These are phyloP conservation scores for Neopestalotiopsis rosae DNA, from an alignment of 2,329 filamentous ascomycete species.

Conservation along the genomic window DNA sequence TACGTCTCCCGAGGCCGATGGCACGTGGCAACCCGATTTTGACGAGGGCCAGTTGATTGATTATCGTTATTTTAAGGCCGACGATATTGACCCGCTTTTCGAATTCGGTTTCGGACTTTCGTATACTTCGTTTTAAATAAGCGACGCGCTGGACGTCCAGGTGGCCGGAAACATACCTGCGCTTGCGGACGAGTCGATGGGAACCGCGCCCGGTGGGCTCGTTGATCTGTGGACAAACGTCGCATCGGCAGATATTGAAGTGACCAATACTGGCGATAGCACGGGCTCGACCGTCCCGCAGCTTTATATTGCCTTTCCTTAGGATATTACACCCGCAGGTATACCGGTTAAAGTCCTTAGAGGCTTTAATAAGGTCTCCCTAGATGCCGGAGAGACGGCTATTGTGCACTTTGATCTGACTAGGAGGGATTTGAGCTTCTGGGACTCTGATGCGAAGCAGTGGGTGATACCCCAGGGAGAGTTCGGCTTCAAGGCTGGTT, in stretches of 20 bases:
- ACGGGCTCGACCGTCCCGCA: conserved; percentile 57
- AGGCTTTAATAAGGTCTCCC: conserved; percentile 55
- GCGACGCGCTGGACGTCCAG: conserved; percentile 23
- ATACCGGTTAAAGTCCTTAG: not conserved
- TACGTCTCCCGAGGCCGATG: conserved; percentile 50
- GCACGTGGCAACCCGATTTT: conserved; percentile 35
- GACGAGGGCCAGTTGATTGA: conserved; percentile 38
- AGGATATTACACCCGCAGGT: not conserved
- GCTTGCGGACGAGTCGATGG: conserved; percentile 29
- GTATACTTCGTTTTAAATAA: conserved; percentile 54
- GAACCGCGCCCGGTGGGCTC: conserved; percentile 54
- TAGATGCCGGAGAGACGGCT: conserved; percentile 46
- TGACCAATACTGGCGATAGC: conserved; percentile 57
- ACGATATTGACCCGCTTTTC: conserved; percentile 34
- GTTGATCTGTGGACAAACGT: conserved; percentile 57
- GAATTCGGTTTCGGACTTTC: conserved; percentile 48
- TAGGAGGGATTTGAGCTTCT: conserved; percentile 54
- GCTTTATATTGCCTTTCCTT: conserved; percentile 45
- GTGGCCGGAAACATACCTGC: not conserved
- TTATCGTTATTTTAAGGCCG: conserved; percentile 39
- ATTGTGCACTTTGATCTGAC: conserved; percentile 50
- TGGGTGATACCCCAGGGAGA: conserved; percentile 34
- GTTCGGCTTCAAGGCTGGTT: not conserved
- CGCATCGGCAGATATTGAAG: conserved; percentile 48
- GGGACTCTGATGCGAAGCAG: conserved; percentile 47